Base-by-base conservation (phyloP, 768 basidiomycete genomes). In the Sistotremastrum niveocremeum region DNA sequence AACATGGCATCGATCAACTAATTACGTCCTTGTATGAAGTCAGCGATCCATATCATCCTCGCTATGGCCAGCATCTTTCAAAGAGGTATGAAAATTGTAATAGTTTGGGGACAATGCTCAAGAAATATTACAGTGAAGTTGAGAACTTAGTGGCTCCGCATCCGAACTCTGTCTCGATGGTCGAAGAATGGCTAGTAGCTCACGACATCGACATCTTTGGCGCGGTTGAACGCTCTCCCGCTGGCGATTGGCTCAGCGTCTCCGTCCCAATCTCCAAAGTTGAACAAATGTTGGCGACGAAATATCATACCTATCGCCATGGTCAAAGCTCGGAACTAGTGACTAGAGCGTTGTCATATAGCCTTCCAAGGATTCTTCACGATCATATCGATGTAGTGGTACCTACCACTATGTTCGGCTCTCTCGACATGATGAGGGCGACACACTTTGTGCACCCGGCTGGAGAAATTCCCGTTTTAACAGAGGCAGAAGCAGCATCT, bases 401-500 rank as follows among this genome's bases (percentile, higher is more conserved):
- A 29, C 54, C 54, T 7, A 55, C 53, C 35, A 53, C 52, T 11
- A 45, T 46, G 29, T 54, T 53, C 39, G 46, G 43, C 31, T 7
- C 43, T 7, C 20, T 46, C 10, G 39, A 41, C 12, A 35, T 39
- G 29, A 37, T 49, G 30, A 29, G 38, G 12, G 41, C 42, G 38
- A 37, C 44, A 30, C 7, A 42, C n/a, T 40, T 38, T 29, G 49
- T 34, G 4, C 62, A 63, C 52, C 56, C 61, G 49, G 59, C 60
- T 39, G 47, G 58, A 39, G 41, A 46, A 10, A 32, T 20, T 40
- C 8, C 11, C 45, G 31, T 12, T n/a, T 8, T 12, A 8, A 12
- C 42, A 45, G 41, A 39, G n/a, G 29, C 9, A 35, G 41, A 12
- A n/a, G n/a, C 29, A 12, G 30, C n/a, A 8, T 29, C 34, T 41